Base-by-base conservation (phyloP, 1,139 yeast genomes). In the Pichia sp. region DNA sequence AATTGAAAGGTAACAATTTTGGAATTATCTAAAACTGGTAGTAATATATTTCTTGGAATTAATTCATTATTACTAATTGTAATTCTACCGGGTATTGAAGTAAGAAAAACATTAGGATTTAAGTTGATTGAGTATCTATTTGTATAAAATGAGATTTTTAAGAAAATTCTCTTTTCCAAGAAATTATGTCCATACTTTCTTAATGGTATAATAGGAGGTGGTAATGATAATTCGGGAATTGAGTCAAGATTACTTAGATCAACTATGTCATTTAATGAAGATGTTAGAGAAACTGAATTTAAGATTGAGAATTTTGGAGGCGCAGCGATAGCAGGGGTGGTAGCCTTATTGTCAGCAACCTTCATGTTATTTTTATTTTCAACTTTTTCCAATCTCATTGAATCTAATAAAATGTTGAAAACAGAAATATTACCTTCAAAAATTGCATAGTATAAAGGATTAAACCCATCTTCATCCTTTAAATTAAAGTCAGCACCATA, bases 161-260 rank as follows among this genome's bases (percentile, higher is more conserved):
- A 78, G 59, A 90, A 81, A 3, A 88, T 89, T 63, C 87, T 89
- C 65, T 85, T 88, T 63, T 93, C 98, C 63, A 93, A 72, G 71
- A 90, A 93, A 68, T 90, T 93, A 70, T 93, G 99, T 10, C 99
- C 99, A 65, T 93, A 93, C 60, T 96, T 79, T 62, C 97, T 77
- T 52, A 93, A 73, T 0, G 99, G 99, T 48, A 93, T 81, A 51
- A 93, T 89, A 13, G 99, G 99, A 0, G 99, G 99, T 0, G 99
- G 99, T 53, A 93, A 74, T 38, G 90, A 82, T 53, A 93, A 76
- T 62, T 89, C 96, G 0, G 99, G 99, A 48, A 93, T 91, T 27
- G 83, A 77, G 60, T 88, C 96, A 4, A 77, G 70, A 51, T 76
- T 81, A 42, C 49, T 53, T 7, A 55, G 48, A 42, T 56, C 56